Base-by-base conservation (phyloP, 768 basidiomycete genomes). In the Pisolithus tinctorius region DNA sequence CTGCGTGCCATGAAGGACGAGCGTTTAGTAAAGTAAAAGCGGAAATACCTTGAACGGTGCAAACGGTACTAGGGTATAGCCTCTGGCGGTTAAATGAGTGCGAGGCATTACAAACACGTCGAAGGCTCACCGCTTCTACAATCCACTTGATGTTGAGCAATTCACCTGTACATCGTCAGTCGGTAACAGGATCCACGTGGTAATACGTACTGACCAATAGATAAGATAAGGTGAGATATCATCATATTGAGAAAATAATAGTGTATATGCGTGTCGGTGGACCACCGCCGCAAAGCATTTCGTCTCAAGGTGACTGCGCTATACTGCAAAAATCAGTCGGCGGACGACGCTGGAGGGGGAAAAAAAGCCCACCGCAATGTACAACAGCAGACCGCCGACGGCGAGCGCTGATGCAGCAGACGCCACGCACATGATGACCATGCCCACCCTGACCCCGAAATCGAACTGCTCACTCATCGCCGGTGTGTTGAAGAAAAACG, bases 11-110 rank as follows among this genome's bases (percentile, higher is more conserved):
- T 48, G 16, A 50, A 20, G 8, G 10, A 25, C 26, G 16, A 26
- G 16, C 9, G 7, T 27, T 36, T 3, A 10, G 37, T 20, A 25
- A 25, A 45, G 48, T 23, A 23, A 38, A 38, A 17, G 39, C 25
- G 23, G 47, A 39, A 30, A 36, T 52, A 67, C 71, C 72, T 64
- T 73, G 72, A 4, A 64, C 60, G 13, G 63, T 70, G 50, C 72
- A 73, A 34, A 60, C 48, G 10, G 51, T 27, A 14, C 66, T 66
- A 34, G 67, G 58, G 13, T 55, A 61, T n/a, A 73, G 66, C 8
- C 29, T 41, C 71, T 72, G 51, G 7, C 17, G 36, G 25, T 26
- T 9, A 9, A 23, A 13, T 46, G 34, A 50, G 45, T 26, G 29
- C 26, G 44, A 30, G 16, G 31, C 26, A 8, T 41, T 26, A 45